These are phyloP conservation scores for Neurospora hispaniola DNA, from an alignment of 495 filamentous ascomycete species.

Conservation along the genomic window DNA sequence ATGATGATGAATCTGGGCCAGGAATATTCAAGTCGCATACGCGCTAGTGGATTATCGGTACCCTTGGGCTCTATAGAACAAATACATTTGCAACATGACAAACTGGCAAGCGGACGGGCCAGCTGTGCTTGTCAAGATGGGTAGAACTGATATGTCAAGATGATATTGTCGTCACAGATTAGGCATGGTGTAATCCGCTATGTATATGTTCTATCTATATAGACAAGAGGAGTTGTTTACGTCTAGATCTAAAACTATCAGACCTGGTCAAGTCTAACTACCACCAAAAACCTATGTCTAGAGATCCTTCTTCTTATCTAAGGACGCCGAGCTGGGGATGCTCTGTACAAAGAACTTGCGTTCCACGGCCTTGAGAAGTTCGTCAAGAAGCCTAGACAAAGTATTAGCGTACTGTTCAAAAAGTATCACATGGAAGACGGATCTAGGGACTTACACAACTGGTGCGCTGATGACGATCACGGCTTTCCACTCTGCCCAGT, in stretches of 20 bases:
- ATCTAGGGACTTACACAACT: constrained; percentile 65
- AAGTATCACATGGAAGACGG: not conserved
- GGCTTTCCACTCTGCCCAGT: constrained; percentile 87
- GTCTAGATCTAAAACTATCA: not conserved
- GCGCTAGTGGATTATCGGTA: not conserved
- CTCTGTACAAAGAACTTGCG: constrained; percentile 46
- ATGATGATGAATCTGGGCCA: not conserved
- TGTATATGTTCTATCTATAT: not conserved
- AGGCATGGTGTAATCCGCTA: not conserved
- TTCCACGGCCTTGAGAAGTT: constrained; percentile 75
- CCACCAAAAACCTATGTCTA: not conserved
- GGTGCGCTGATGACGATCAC: constrained; percentile 82
- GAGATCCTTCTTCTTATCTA: constrained; percentile 33
- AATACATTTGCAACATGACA: not conserved
- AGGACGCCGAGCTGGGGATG: constrained; percentile 12
- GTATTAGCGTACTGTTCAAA: constrained; percentile 24
- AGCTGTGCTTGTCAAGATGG: not conserved
- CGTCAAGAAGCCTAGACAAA: constrained; percentile 66
- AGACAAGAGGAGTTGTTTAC: not conserved
- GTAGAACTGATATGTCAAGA: not conserved
- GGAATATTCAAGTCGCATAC: not conserved
- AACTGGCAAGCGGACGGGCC: not conserved
- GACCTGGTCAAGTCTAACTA: not conserved
- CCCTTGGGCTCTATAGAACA: not conserved
- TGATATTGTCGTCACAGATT: not conserved